A percentile compares a stretch with the other conserved stretches of the same genome.
Conservation (phyloP, 192 early-diverging fungal species). For the Coemansia sp. region DNA sequence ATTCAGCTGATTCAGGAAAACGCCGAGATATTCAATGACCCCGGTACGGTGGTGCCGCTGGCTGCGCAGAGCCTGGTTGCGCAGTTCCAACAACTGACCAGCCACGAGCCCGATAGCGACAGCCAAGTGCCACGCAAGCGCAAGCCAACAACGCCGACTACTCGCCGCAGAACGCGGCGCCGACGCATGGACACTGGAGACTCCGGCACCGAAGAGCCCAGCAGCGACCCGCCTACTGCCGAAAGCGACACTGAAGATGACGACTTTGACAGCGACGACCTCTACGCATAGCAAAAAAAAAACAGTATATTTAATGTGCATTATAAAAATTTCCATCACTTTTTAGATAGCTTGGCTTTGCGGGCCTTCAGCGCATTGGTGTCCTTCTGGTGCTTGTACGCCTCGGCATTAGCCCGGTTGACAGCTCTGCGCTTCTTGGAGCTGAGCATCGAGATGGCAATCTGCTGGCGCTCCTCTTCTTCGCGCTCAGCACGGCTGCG, state of each 20-base stretch:
- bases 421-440: constrained; percentile 54
- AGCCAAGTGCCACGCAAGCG: constrained; percentile 19
- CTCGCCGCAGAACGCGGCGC: constrained; percentile 4
- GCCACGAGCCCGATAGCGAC: neutral
- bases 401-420: constrained; percentile 40
- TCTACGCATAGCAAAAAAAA: neutral
- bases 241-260: constrained; percentile 4
- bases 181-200: constrained; percentile 2
- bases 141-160: neutral
- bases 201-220: constrained; percentile 1
- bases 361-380: constrained; percentile 33
- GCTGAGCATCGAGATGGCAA: constrained; percentile 55
- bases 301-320: neutral
- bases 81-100: constrained; percentile 9
- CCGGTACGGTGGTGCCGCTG: constrained; percentile 36
- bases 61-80: constrained; percentile 33
- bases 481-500: constrained; percentile 40
- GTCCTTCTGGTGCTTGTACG: constrained; percentile 41
- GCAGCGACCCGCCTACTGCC: neutral
- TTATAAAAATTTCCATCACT: neutral
- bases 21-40: constrained; percentile 66
- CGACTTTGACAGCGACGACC: constrained; percentile 13
- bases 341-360: constrained; percentile 22
- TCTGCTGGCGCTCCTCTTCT: constrained; percentile 51
- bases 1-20: constrained; percentile 63